Evolutionary conservation across 2,329 filamentous ascomycete genomes (phyloP).

Genomic region (Colletotrichum echinochloae): DNA sequence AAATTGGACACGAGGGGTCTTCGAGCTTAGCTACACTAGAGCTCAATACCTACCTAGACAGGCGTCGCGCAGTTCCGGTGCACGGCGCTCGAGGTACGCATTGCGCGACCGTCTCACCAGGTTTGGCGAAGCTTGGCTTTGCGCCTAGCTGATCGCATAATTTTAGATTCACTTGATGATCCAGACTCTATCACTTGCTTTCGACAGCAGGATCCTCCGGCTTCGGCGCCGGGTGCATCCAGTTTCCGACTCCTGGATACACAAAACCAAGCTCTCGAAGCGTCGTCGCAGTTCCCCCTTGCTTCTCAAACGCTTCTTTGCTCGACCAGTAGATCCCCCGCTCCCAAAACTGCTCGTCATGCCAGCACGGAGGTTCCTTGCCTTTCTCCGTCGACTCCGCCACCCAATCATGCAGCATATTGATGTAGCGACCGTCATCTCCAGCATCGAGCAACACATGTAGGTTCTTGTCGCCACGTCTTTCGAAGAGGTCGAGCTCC

Average conservation of each 20-base stretch:
- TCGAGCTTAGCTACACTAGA: conserved; percentile 21
- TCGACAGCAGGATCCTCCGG: conserved; percentile 2
- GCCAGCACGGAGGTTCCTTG: conserved; percentile 80
- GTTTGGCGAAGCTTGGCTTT: background rate
- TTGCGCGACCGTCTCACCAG: conserved; percentile 14
- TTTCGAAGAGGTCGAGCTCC: conserved; percentile 71
- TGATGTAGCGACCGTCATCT: conserved; percentile 77
- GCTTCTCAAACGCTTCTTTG: conserved; percentile 76
- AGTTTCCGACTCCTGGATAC: conserved; percentile 38
- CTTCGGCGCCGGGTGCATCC: conserved; percentile 12
- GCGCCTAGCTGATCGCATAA: background rate
- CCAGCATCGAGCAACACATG: conserved; percentile 63
- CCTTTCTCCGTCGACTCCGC: conserved; percentile 62
- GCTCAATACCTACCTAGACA: conserved; percentile 6
- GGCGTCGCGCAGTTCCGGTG: background rate
- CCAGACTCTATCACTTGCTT: background rate
- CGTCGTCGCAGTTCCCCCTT: conserved; percentile 72
- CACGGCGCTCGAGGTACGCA: background rate
- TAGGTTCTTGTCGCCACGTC: conserved; percentile 54
- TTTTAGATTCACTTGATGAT: conserved; percentile 1
- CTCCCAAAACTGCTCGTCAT: conserved; percentile 77
- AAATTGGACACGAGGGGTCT: conserved; percentile 38
- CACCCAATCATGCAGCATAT: conserved; percentile 74
- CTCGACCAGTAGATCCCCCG: conserved; percentile 76
- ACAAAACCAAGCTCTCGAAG: conserved; percentile 57